Evolutionary conservation across 2,329 filamentous ascomycete species (phyloP).

Genomic region (Rhinocladiella similis): DNA sequence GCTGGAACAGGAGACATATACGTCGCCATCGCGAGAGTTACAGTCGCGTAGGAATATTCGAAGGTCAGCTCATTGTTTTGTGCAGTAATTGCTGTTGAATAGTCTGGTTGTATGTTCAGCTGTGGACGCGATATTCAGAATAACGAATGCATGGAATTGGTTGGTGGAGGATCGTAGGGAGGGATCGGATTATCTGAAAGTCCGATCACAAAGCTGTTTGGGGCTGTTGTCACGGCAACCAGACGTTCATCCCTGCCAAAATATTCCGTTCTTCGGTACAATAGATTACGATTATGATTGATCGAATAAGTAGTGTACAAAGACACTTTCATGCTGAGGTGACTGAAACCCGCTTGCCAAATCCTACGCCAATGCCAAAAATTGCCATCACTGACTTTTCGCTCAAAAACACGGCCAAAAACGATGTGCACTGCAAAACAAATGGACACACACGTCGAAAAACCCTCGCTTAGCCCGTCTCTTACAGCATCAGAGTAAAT

Average conservation of each 20-base stretch:
- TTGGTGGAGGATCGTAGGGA: slow-evolving; percentile 3
- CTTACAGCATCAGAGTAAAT: slow-evolving; percentile 56
- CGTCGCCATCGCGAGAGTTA: slow-evolving; percentile 29
- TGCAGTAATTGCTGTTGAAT: not conserved
- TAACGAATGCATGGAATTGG: not conserved
- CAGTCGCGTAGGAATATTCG: slow-evolving; percentile 17
- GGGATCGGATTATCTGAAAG: not conserved
- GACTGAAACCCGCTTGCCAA: not conserved
- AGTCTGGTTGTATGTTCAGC: not conserved
- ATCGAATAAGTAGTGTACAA: not conserved
- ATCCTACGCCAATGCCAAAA: slow-evolving; percentile 19
- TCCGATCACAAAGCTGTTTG: not conserved
- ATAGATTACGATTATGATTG: slow-evolving; percentile 10
- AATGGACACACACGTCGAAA: not conserved
- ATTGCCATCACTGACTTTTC: slow-evolving; percentile 8
- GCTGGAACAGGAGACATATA: slow-evolving; percentile 40
- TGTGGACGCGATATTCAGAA: slow-evolving; percentile 7
- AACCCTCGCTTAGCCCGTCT: not conserved
- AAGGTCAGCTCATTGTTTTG: slow-evolving; percentile 11
- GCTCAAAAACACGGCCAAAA: slow-evolving; percentile 1
- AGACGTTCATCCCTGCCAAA: not conserved
- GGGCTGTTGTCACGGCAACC: slow-evolving; percentile 11
- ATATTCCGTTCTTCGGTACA: no score
- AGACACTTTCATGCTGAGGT: not conserved
- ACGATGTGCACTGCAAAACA: not conserved